Percentiles rank a stretch among this genome's conserved stretches.
Evolutionary conservation across 148 eudicot genomes (phyloP).

Genomic region (Silene uniflora): DNA sequence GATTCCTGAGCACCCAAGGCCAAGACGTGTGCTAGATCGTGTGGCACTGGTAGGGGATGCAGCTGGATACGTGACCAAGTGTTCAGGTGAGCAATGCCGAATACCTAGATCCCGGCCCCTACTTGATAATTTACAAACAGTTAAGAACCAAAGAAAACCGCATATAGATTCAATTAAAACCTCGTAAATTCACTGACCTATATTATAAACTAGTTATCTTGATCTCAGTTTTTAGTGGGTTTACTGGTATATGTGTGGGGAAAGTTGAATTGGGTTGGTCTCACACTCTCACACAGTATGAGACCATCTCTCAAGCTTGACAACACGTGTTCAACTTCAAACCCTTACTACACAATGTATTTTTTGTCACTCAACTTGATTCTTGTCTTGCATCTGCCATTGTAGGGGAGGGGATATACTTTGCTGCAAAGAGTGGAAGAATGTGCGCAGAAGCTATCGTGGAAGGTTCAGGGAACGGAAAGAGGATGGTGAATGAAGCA

Average conservation of each 20-base stretch:
- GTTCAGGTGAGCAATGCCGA: constrained; percentile 49
- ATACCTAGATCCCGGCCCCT: neutral
- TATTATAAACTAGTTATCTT: neutral
- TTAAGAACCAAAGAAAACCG: too few relatives aligned
- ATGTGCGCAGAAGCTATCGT: constrained; percentile 99
- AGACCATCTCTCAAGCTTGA: neutral
- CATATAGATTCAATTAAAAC: too few relatives aligned
- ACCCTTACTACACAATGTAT: neutral
- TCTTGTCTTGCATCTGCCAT: neutral
- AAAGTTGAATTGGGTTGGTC: neutral
- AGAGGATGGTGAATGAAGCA: constrained; percentile 73
- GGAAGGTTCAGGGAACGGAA: constrained; percentile 80
- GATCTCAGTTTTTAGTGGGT: neutral
- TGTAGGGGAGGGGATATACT: constrained; percentile 71
- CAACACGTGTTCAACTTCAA: neutral
- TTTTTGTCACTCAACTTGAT: neutral
- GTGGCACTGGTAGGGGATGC: constrained; percentile 92
- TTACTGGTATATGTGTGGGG: neutral
- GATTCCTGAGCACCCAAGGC: constrained; percentile 93
- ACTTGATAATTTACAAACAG: neutral
- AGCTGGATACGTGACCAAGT: constrained; percentile 92
- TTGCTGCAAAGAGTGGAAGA: constrained; percentile 98
- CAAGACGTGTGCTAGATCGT: constrained; percentile 54
- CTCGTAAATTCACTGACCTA: too few relatives aligned
- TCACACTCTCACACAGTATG: neutral